Conservation (phyloP, 768 basidiomycete species). For the Dacryopinax spathularia region DNA sequence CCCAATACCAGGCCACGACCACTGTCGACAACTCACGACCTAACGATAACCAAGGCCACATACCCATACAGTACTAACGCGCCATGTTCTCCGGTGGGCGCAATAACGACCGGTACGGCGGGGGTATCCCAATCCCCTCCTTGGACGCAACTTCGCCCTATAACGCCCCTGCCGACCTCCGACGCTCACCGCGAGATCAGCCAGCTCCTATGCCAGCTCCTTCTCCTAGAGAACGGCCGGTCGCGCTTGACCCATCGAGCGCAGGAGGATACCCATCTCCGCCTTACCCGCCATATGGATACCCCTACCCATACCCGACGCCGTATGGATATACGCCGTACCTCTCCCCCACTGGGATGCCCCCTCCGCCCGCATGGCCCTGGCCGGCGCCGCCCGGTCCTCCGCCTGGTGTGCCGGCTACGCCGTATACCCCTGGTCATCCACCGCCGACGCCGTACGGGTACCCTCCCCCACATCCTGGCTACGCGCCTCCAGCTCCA, state of each 20-base stretch:
- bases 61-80: not conserved
- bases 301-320: not conserved
- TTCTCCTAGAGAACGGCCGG: not conserved
- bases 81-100: not conserved
- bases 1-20: not conserved
- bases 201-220: not conserved
- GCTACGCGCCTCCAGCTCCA: not conserved
- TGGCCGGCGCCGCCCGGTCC: not conserved
- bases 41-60: not conserved
- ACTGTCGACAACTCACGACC: not conserved
- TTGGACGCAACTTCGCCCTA: not conserved
- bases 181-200: not conserved
- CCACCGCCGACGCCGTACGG: not conserved
- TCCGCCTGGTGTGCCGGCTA: not conserved
- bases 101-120: not conserved
- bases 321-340: not conserved
- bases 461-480: not conserved
- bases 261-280: not conserved
- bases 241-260: not conserved
- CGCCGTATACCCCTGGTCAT: not conserved
- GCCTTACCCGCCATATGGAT: not conserved
- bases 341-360: not conserved
- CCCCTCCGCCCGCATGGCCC: too few relatives aligned
- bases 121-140: not conserved
- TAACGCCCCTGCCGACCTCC: not conserved